Evolutionary conservation across 1,139 yeast species (phyloP), one percentile per base, ranked within the genome.

Genomic region (Protomyces gravidus): DNA sequence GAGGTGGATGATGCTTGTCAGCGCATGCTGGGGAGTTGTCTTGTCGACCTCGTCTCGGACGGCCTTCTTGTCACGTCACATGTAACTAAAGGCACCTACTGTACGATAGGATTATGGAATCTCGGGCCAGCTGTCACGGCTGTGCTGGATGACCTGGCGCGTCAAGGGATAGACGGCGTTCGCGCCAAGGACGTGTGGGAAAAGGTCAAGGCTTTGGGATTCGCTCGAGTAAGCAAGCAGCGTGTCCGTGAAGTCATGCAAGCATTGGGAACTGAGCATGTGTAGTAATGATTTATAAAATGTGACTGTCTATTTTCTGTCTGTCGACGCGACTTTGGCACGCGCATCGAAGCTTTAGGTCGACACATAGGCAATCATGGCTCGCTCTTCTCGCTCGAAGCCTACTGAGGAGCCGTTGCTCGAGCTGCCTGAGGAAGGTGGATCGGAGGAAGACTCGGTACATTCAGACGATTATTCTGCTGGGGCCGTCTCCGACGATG

Each of bases 61-160:
- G 61, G 61, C n/a, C 7, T 55, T 2, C 27, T 59, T 32, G 11
- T 52, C 5, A 32, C 25, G 26, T 11, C 39, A n/a, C 48, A 47
- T 27, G 26, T 25, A 15, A 26, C 27, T 4, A 21, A 15, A 13
- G 59, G 59, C 11, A 45, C 49, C 15, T 59, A 33, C 32, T 33
- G 49, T 19, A 50, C 55, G 13, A 33, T 59, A 2, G 61, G 61
- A 2, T 25, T 26, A n/a, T 59, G 61, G 61, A 59, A 59, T 39
- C 49, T 59, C 13, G 55, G 53, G n/a, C 25, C 39, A 21, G 19
- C 28, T 5, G 26, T 59, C 40, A 15, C 55, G 55, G 13, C 19
- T 19, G 30, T 50, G 46, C 33, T 50, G 27, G 42, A 36, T 19
- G 23, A 36, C 5, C 9, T 36, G 17, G 42, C 42, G 19, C 6